Evolutionary conservation across 2,329 filamentous ascomycete species (phyloP).

Genomic region (Alternaria conjuncta): DNA sequence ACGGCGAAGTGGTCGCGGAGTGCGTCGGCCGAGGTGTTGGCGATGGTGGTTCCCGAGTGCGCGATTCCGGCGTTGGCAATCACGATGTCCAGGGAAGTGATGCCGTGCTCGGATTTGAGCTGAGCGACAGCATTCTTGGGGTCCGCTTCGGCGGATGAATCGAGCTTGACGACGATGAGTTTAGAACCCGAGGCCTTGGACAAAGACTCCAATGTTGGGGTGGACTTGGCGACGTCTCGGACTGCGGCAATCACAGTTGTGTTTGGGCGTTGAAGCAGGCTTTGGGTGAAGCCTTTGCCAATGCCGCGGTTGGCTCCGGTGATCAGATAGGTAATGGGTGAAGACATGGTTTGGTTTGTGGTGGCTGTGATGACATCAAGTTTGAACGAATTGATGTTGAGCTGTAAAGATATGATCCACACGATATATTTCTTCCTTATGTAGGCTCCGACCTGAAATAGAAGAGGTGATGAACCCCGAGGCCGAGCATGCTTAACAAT

Average conservation of each 20-base stretch:
- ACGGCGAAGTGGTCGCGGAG: slow-evolving; percentile 39
- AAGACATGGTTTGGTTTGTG: background rate
- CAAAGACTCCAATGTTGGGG: slow-evolving; percentile 10
- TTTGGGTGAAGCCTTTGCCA: slow-evolving; percentile 10
- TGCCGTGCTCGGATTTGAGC: slow-evolving; percentile 24
- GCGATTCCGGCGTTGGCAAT: slow-evolving; percentile 61
- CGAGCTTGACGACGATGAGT: slow-evolving; percentile 25
- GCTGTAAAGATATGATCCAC: background rate
- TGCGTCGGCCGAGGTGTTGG: background rate
- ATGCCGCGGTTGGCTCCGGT: slow-evolving; percentile 15
- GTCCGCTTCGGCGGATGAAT: slow-evolving; percentile 6
- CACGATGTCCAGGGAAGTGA: slow-evolving; percentile 57
- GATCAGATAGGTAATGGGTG: background rate
- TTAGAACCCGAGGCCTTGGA: slow-evolving; percentile 43
- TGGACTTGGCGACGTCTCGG: slow-evolving; percentile 6
- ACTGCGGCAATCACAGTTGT: slow-evolving; percentile 25
- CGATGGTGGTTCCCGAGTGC: background rate
- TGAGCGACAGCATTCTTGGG: slow-evolving; percentile 14
- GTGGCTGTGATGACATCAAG: background rate
- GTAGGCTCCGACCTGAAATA: background rate
- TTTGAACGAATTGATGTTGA: background rate
- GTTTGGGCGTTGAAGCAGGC: slow-evolving; percentile 18
- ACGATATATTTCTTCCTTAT: background rate
- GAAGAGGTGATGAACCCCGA: background rate
- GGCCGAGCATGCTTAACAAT: background rate